Conservation (phyloP, 768 basidiomycete species). For the Hydnomerulius pinastri region DNA sequence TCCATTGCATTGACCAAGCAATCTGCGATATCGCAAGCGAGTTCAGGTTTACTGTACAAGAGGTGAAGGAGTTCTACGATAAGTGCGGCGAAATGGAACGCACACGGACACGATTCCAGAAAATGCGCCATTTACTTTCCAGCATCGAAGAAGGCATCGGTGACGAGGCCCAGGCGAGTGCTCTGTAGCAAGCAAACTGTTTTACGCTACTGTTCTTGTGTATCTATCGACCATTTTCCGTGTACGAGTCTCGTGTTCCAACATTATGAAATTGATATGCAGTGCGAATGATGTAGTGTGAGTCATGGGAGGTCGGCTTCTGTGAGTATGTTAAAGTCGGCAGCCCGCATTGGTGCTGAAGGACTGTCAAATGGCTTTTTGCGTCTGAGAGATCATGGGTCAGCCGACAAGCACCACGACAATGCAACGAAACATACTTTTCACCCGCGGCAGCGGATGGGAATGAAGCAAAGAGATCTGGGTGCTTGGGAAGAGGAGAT, state of each 20-base stretch:
- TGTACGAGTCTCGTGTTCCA: no score
- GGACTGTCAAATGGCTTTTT: conserved; percentile 80
- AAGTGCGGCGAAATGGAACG: conserved; percentile 69
- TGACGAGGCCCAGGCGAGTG: neutral
- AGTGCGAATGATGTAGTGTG: neutral
- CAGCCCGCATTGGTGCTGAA: conserved; percentile 73
- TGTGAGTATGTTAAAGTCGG: conserved; percentile 64
- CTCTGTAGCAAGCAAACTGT: conserved; percentile 8
- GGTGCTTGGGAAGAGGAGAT: conserved; percentile 93
- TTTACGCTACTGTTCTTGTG: neutral
- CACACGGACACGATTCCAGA: conserved; percentile 65
- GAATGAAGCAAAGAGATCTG: conserved; percentile 93
- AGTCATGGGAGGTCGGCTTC: conserved; percentile 58
- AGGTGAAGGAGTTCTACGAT: conserved; percentile 80
- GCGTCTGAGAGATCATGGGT: conserved; percentile 47
- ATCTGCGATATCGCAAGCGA: conserved; percentile 68
- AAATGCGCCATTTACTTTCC: conserved; percentile 56
- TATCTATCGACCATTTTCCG: neutral
- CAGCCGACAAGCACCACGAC: neutral
- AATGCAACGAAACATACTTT: conserved; percentile 54
- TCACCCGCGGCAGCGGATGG: conserved; percentile 97
- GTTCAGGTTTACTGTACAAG: conserved; percentile 70
- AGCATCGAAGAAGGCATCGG: conserved; percentile 25
- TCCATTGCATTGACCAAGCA: conserved; percentile 69
- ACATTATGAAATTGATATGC: neutral